These are phyloP conservation scores for Beauveria varroae DNA, from an alignment of 2,329 filamentous ascomycete species.

Conservation along the genomic window DNA sequence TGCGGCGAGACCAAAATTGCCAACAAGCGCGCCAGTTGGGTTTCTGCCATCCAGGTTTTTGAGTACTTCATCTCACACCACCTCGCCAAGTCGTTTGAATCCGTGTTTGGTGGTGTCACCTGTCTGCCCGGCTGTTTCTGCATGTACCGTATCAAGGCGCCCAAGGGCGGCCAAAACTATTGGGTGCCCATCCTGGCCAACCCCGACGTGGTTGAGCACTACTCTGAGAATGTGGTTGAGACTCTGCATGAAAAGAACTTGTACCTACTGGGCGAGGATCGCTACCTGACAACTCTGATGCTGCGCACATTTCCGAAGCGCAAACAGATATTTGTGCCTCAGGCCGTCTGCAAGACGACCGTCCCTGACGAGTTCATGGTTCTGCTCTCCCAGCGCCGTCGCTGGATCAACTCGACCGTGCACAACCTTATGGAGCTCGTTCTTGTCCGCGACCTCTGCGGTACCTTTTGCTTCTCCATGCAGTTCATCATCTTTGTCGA, in stretches of 20 bases:
- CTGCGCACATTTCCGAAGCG: slow-evolving; percentile 97
- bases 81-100: slow-evolving; percentile 93
- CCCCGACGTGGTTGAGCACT: slow-evolving; percentile 97
- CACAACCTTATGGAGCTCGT: slow-evolving; percentile 98
- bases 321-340: slow-evolving; percentile 96
- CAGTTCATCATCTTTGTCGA: slow-evolving; percentile 97
- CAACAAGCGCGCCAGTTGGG: slow-evolving; percentile 92
- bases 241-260: slow-evolving; percentile 97
- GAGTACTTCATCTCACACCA: slow-evolving; percentile 99
- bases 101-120: slow-evolving; percentile 96
- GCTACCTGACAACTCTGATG: slow-evolving; percentile 95
- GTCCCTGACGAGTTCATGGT: slow-evolving; percentile 91
- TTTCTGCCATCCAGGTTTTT: slow-evolving; percentile 97
- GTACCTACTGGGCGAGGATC: slow-evolving; percentile 85
- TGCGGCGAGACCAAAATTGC: slow-evolving; percentile 99
- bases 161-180: slow-evolving; percentile 97
- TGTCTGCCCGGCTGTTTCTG: slow-evolving; percentile 98
- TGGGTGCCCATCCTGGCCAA: slow-evolving; percentile 99
- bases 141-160: slow-evolving; percentile 99
- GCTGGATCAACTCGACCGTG: slow-evolving; percentile 99
- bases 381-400: slow-evolving; percentile 83
- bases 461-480: slow-evolving; percentile 99
- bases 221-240: slow-evolving; percentile 98
- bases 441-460: slow-evolving; percentile 89
- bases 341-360: slow-evolving; percentile 97